Base-by-base conservation (phyloP, 192 early-diverging fungal genomes). In the Chytriomyces sp. region DNA sequence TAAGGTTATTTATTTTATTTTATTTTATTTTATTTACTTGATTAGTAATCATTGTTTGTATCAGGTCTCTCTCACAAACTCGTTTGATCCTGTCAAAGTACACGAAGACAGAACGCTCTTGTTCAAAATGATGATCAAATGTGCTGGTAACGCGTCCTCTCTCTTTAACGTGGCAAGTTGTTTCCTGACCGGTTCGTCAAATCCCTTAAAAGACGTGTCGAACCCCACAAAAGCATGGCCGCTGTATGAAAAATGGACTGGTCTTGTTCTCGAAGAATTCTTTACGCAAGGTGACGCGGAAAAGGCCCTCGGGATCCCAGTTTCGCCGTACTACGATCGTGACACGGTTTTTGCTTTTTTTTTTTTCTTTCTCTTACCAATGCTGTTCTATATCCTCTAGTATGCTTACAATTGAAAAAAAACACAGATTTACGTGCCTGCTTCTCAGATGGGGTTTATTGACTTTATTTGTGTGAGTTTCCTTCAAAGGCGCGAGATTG, bases 111-210 rank as follows among this genome's bases (percentile, higher is more conserved):
- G 84, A 43, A 70, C 61, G 45, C 75, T 88, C 18, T 71, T 88
- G 35, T 81, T 77, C 76, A 82, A 86, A 48, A 86, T 89, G 69
- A 72, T 84, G 50, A 84, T 89, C 46, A 89, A 89, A 72, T 87
- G 86, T 64, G 79, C 87, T 2, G 53, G 53, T 57, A 11, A 2
- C 0, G 13, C 3, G 28, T n/a, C n/a, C n/a, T n/a, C n/a, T n/a
- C n/a, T n/a, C n/a, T n/a, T n/a, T n/a, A n/a, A n/a, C n/a, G n/a
- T n/a, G n/a, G n/a, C n/a, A n/a, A n/a, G n/a, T n/a, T n/a, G n/a
- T n/a, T n/a, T n/a, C n/a, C n/a, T n/a, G n/a, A n/a, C n/a, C n/a
- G n/a, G n/a, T n/a, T n/a, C n/a, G n/a, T n/a, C 28, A 35, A 35
- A 1, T 35, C 2, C 28, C 28, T 35, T 35, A 35, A 35, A 35